Percentiles rank a stretch among this genome's conserved stretches.
Conservation (phyloP, 2,329 filamentous ascomycete species). For the Clathrospora elynae region DNA sequence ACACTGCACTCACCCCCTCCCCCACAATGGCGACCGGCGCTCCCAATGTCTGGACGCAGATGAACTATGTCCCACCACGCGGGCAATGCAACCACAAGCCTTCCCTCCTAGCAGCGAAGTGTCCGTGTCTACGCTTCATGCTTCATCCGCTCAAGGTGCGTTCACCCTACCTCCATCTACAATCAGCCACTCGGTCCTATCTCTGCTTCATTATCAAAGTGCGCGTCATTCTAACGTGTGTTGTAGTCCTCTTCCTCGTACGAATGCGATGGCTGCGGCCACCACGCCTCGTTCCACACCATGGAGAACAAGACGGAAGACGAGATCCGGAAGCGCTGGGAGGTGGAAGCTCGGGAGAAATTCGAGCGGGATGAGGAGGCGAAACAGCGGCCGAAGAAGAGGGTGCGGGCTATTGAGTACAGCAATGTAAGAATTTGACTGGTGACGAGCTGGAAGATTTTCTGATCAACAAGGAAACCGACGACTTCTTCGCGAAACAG, state of each 20-base stretch:
- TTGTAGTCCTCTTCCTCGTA: conserved; percentile 55
- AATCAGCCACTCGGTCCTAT: no score
- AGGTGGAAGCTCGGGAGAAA: conserved; percentile 44
- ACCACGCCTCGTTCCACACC: conserved; percentile 61
- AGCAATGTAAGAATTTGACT: no score
- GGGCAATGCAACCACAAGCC: conserved; percentile 58
- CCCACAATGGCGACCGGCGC: conserved; percentile 25
- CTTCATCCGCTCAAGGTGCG: conserved; percentile 60
- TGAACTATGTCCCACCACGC: conserved; percentile 58
- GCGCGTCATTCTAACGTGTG: neutral
- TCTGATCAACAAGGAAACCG: neutral
- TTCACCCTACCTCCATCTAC: neutral
- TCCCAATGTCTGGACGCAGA: conserved; percentile 56
- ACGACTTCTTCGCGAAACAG: conserved; percentile 10
- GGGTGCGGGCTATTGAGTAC: conserved; percentile 36
- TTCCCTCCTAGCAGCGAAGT: conserved; percentile 53
- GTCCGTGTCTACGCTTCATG: conserved; percentile 62
- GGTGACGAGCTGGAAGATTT: neutral
- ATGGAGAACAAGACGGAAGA: conserved; percentile 59
- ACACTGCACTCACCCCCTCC: neutral
- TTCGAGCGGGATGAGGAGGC: conserved; percentile 20
- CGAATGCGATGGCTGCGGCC: conserved; percentile 61
- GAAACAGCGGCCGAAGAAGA: conserved; percentile 32
- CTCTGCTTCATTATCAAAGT: no score
- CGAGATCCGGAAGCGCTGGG: conserved; percentile 54